Percentiles rank a stretch among this genome's conserved stretches.
Evolutionary conservation across 768 basidiomycete species (phyloP).

Genomic region (Chalciporus piperatus): DNA sequence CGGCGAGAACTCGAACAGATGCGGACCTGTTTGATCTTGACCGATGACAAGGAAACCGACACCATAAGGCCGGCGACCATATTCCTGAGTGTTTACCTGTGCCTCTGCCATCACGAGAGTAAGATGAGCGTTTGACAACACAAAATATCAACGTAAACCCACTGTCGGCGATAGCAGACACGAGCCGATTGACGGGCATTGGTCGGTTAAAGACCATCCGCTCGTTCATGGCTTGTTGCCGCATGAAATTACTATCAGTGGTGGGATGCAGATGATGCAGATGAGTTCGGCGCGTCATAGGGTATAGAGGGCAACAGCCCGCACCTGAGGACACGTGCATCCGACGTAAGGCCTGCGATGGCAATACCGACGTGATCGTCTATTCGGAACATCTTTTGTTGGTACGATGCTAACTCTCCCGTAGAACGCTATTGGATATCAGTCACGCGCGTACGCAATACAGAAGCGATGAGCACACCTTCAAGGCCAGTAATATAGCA

Average conservation of each 20-base stretch:
- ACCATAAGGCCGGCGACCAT: slow-evolving; percentile 95
- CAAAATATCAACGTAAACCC: slow-evolving; percentile 31
- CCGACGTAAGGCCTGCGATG: slow-evolving; percentile 97
- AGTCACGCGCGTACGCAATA: not conserved
- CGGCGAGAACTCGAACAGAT: slow-evolving; percentile 97
- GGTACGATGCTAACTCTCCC: slow-evolving; percentile 98
- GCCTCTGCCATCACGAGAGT: slow-evolving; percentile 60
- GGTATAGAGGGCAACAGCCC: not conserved
- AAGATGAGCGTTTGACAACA: not conserved
- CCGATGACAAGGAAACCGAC: slow-evolving; percentile 98
- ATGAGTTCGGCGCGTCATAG: not conserved
- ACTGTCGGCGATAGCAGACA: slow-evolving; percentile 95
- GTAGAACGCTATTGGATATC: slow-evolving; percentile 76
- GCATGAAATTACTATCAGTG: slow-evolving; percentile 97
- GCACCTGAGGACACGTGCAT: slow-evolving; percentile 94
- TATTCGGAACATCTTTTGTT: slow-evolving; percentile 99
- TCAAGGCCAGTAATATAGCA: slow-evolving; percentile 86
- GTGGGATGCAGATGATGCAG: not conserved
- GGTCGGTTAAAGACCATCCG: slow-evolving; percentile 95
- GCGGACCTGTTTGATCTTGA: slow-evolving; percentile 93
- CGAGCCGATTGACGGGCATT: slow-evolving; percentile 90
- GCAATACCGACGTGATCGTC: slow-evolving; percentile 99
- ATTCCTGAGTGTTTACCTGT: slow-evolving; percentile 98
- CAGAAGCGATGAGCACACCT: slow-evolving; percentile 48
- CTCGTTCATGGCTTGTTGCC: slow-evolving; percentile 95